Evolutionary conservation across 768 basidiomycete genomes (phyloP).

Genomic region (Pisolithus sp.): DNA sequence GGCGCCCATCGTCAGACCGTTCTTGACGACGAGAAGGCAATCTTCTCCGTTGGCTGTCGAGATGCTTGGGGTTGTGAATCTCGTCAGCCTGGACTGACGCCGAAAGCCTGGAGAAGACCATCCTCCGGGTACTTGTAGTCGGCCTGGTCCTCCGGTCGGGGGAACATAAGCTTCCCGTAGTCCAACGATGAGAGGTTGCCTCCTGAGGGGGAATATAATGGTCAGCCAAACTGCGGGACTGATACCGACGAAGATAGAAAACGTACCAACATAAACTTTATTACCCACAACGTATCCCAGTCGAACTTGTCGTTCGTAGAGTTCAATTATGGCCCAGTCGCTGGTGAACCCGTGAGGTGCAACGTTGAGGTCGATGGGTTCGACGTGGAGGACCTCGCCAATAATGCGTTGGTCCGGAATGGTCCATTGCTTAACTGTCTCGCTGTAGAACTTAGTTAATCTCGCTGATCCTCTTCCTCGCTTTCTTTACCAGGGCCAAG

Average conservation of each 20-base stretch:
- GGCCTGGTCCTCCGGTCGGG: background rate
- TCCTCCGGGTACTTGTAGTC: conserved; percentile 18
- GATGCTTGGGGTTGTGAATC: conserved; percentile 6
- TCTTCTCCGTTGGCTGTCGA: conserved; percentile 4
- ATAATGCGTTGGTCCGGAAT: conserved; percentile 13
- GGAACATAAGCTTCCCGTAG: conserved; percentile 14
- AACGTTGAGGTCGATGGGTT: conserved; percentile 18
- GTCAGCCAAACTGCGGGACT: too few species aligned
- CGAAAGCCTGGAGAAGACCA: conserved; percentile 20
- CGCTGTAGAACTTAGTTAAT: conserved; percentile 22
- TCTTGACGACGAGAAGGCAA: conserved; percentile 13
- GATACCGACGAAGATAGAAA: conserved; percentile 10
- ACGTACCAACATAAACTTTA: conserved; percentile 28
- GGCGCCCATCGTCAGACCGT: conserved; percentile 7
- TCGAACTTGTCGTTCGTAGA: conserved; percentile 19
- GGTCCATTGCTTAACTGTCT: conserved; percentile 18
- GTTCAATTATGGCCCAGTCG: conserved; percentile 31
- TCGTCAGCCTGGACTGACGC: conserved; percentile 18
- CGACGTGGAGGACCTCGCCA: conserved; percentile 28
- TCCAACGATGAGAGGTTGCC: conserved; percentile 9
- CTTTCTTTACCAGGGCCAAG: conserved; percentile 11
- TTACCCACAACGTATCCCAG: conserved; percentile 29
- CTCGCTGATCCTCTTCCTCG: conserved; percentile 17
- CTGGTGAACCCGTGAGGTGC: conserved; percentile 20
- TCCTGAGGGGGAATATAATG: conserved; percentile 2